Base-by-base conservation (phyloP, 306 rosid species). In the Coriaria nepalensis region DNA sequence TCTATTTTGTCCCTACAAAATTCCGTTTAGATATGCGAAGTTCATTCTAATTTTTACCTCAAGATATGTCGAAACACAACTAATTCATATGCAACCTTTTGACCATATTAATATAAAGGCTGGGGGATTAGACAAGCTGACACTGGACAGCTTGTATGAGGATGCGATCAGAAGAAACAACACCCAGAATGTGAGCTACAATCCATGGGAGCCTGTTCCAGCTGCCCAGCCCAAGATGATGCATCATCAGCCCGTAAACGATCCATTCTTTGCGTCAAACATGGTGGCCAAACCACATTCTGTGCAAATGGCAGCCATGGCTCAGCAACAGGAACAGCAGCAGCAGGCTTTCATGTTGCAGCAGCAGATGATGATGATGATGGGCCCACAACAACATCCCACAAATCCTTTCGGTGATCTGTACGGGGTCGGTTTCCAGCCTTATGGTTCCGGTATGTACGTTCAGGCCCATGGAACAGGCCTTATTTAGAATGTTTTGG, bases 61-160 rank as follows among this genome's bases (percentile, higher is more conserved):
- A n/a, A n/a, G n/a, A n/a, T 20, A 20, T 20, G 29, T 20, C 3
- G 29, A 20, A 20, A 20, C 29, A 20, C 29, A 20, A 20, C 29
- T 20, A 20, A 20, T 20, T 20, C 1, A 20, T 20, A 1, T 20
- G 29, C 29, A 1, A 20, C 29, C 3, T 20, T 20, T 20, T 3
- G 29, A 20, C 29, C 33, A 33, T 35, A 57, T 13, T 51, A 69
- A 53, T 42, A 36, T 52, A 62, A 69, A 92, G 98, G 98, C 81
- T 9, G 98, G 98, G 63, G 98, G 98, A 14, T 71, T 92, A 33
- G 98, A 92, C 86, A 55, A 61, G 73, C 96, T 92, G 68, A 92
- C 94, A 13, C 69, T 92, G 52, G 96, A 92, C 81, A 92, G 98
- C 69, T 77, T 92, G 42, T 92, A 92, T 2, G 94, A 92, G 10